Percentiles rank a stretch among this genome's conserved stretches.
These are phyloP conservation scores for Obba rivulosa DNA, from an alignment of 768 basidiomycete species.

Conservation along the genomic window DNA sequence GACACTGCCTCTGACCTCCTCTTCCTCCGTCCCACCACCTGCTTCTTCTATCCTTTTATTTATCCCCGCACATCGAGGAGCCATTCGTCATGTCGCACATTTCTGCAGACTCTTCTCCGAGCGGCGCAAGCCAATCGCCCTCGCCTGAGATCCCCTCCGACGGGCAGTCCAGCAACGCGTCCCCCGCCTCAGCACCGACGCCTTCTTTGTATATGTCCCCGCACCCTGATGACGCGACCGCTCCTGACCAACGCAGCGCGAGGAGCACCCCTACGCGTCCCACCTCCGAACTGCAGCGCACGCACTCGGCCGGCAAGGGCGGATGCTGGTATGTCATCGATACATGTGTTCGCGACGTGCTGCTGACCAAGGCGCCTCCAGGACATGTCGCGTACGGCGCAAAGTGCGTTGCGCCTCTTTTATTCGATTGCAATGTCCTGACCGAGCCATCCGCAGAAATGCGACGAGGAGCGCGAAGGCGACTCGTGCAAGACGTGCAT, in stretches of 20 bases:
- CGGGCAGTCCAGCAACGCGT: slow-evolving; percentile 14
- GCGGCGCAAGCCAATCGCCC: slow-evolving; percentile 15
- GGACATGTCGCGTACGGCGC: slow-evolving; percentile 81
- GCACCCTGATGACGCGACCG: slow-evolving; percentile 15
- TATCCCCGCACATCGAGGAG: slow-evolving; percentile 2
- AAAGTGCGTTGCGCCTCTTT: slow-evolving; percentile 46
- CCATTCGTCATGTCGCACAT: not conserved
- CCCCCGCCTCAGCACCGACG: slow-evolving; percentile 12
- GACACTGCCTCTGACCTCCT: slow-evolving; percentile 12
- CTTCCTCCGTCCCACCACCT: slow-evolving; percentile 4
- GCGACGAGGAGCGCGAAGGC: slow-evolving; percentile 74
- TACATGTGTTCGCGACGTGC: slow-evolving; percentile 3
- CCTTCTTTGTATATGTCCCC: slow-evolving; percentile 10
- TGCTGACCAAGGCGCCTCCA: slow-evolving; percentile 22
- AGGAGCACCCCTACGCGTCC: slow-evolving; percentile 46
- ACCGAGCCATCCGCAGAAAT: slow-evolving; percentile 52
- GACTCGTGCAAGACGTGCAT: slow-evolving; percentile 79
- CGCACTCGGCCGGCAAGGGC: slow-evolving; percentile 53
- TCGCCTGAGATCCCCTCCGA: slow-evolving; percentile 16
- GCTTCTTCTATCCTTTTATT: not conserved
- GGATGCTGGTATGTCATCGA: slow-evolving; percentile 65
- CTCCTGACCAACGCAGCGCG: slow-evolving; percentile 19
- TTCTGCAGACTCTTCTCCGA: slow-evolving; percentile 9
- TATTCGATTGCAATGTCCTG: slow-evolving; percentile 3
- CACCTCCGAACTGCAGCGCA: slow-evolving; percentile 21